These are phyloP conservation scores for Parietaria judaica DNA, from an alignment of 306 rosid species.

Conservation along the genomic window DNA sequence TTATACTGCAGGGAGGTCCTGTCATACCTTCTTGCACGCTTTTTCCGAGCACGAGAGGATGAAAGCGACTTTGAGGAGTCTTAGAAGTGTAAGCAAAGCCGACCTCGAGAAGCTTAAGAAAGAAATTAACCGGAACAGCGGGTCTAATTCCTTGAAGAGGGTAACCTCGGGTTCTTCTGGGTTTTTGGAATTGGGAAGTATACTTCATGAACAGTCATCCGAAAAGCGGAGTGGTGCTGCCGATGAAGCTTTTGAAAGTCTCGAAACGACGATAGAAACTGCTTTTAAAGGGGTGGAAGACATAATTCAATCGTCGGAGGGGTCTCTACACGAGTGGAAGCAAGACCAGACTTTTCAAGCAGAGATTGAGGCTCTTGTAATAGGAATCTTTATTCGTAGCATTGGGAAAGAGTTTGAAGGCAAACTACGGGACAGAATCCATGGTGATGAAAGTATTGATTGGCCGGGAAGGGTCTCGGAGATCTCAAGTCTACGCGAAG, in stretches of 20 bases:
- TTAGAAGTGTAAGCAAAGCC: conserved; percentile 30
- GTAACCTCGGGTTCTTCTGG: conserved; percentile 42
- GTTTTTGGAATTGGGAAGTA: conserved; percentile 55
- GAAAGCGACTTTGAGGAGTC: conserved; percentile 29
- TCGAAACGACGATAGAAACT: conserved; percentile 33
- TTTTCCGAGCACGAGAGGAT: conserved; percentile 23
- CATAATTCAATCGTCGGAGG: conserved; percentile 31
- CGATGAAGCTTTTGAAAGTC: conserved; percentile 37
- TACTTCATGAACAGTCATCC: conserved; percentile 46
- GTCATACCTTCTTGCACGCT: conserved; percentile 17
- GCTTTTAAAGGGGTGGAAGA: conserved; percentile 33
- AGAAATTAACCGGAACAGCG: conserved; percentile 49
- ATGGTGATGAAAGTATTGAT: conserved; percentile 28
- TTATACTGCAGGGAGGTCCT: conserved; percentile 1
- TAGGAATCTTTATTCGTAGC: conserved; percentile 38
- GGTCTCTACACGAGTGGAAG: conserved; percentile 50
- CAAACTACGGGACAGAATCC: conserved; percentile 28
- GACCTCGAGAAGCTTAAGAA: conserved; percentile 53
- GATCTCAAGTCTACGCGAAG: conserved; percentile 57
- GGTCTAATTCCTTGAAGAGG: conserved; percentile 33
- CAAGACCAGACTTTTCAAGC: conserved; percentile 56
- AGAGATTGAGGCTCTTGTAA: conserved; percentile 59
- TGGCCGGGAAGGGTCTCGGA: conserved; percentile 43
- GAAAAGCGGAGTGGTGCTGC: conserved; percentile 39
- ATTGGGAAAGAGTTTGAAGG: conserved; percentile 46